Conservation (phyloP, 805 yeast genomes). For the Candida sonorensis region DNA sequence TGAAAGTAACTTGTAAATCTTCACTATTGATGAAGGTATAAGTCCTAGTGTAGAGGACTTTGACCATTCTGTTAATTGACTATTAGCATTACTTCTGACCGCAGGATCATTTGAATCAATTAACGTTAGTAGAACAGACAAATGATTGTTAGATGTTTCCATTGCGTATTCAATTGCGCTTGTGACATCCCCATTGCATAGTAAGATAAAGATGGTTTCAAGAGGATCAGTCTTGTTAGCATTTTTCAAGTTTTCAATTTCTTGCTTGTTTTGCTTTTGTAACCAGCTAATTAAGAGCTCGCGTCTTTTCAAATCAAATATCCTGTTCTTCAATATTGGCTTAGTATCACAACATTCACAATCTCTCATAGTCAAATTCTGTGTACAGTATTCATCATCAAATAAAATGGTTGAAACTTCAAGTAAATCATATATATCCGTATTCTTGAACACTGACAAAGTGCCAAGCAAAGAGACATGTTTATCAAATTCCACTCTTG, state of each 20-base stretch:
- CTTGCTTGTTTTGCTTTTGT: slow-evolving; percentile 32
- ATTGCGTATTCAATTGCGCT: slow-evolving; percentile 60
- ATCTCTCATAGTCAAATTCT: slow-evolving; percentile 9
- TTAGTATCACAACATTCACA: slow-evolving; percentile 3
- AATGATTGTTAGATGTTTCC: slow-evolving; percentile 55
- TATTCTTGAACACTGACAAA: slow-evolving; percentile 8
- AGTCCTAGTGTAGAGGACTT: slow-evolving; percentile 30
- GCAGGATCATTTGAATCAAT: slow-evolving; percentile 64
- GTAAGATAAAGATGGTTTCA: slow-evolving; percentile 42
- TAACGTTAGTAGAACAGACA: slow-evolving; percentile 63
- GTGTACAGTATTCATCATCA: slow-evolving; percentile 30
- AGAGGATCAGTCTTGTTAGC: slow-evolving; percentile 31
- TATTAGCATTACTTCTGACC: slow-evolving; percentile 46
- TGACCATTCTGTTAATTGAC: slow-evolving; percentile 65
- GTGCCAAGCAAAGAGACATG: slow-evolving; percentile 27
- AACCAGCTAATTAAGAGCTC: slow-evolving; percentile 53
- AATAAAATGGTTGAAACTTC: slow-evolving; percentile 58
- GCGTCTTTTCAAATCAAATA: slow-evolving; percentile 31
- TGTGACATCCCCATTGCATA: slow-evolving; percentile 50
- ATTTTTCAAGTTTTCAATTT: slow-evolving; percentile 26
- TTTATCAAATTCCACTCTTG: slow-evolving; percentile 24
- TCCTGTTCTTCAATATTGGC: slow-evolving; percentile 4
- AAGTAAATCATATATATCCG: slow-evolving; percentile 33
- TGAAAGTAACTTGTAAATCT: slow-evolving; percentile 58
- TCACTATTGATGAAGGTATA: slow-evolving; percentile 49